Evolutionary conservation across 768 basidiomycete genomes (phyloP).

Genomic region (Tephrocybe sp.): DNA sequence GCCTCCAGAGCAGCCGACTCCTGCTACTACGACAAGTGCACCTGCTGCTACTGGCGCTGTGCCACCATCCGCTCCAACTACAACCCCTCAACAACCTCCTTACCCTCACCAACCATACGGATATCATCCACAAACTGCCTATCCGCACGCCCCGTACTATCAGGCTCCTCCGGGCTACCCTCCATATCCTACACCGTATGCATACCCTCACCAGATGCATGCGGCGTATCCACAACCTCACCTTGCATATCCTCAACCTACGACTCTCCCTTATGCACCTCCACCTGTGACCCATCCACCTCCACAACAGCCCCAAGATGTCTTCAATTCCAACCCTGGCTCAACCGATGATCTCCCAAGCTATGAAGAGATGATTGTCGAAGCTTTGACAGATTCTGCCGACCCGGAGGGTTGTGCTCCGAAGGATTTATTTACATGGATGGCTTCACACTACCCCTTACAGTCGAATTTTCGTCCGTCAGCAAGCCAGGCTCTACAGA

Average conservation of each 20-base stretch:
- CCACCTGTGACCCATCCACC: constrained; percentile 29
- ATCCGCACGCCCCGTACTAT: constrained; percentile 72
- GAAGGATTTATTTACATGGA: constrained; percentile 83
- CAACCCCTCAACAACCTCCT: constrained; percentile 24
- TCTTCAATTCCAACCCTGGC: constrained; percentile 21
- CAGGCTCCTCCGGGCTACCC: constrained; percentile 47
- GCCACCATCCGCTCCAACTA: constrained; percentile 7
- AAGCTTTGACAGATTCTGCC: constrained; percentile 63
- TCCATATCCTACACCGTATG: constrained; percentile 28
- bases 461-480: constrained; percentile 90
- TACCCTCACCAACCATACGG: constrained; percentile 61
- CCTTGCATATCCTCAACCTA: constrained; percentile 38
- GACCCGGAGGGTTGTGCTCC: constrained; percentile 80
- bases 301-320: constrained; percentile 19
- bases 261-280: constrained; percentile 32
- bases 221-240: constrained; percentile 27
- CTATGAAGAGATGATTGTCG: constrained; percentile 91
- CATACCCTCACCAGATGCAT: constrained; percentile 10
- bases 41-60: constrained; percentile 7
- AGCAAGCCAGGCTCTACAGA: constrained; percentile 86
- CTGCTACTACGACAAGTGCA: constrained; percentile 21
- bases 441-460: constrained; percentile 78
- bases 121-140: constrained; percentile 50
- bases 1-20: constrained; percentile 10
- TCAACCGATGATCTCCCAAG: constrained; percentile 65